These are phyloP conservation scores for Rubia yunnanensis DNA, from an alignment of 257 asterid species.

Conservation along the genomic window DNA sequence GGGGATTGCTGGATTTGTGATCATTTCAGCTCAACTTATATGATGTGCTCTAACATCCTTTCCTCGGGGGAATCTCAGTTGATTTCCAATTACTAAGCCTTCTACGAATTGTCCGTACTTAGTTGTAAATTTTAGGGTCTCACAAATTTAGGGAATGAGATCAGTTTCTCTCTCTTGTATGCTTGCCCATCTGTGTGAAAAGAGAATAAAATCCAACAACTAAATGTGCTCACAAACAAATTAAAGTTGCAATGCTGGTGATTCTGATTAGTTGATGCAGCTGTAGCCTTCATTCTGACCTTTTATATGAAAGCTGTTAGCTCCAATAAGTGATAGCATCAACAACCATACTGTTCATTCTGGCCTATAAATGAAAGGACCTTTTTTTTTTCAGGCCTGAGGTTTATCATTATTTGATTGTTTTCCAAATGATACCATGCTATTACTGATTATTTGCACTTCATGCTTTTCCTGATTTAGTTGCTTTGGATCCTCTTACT, in stretches of 20 bases:
- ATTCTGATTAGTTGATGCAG: background rate
- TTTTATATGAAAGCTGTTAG: background rate
- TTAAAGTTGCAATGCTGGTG: background rate
- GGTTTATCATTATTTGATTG: background rate
- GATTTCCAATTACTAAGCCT: background rate
- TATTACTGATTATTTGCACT: background rate
- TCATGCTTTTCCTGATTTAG: background rate
- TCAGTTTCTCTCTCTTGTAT: background rate
- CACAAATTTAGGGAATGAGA: background rate
- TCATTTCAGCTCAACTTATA: background rate
- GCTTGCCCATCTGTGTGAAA: background rate
- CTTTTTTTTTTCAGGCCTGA: background rate
- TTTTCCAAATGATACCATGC: background rate
- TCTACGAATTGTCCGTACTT: no score
- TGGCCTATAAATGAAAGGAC: background rate
- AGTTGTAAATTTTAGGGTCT: background rate
- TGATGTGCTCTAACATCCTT: background rate
- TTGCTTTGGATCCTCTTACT: background rate
- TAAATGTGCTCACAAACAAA: background rate
- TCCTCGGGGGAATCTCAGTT: background rate
- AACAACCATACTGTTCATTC: background rate
- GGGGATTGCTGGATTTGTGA: background rate
- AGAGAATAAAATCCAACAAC: background rate
- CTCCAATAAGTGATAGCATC: background rate
- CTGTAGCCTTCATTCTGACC: background rate